Percentiles rank a stretch among this genome's conserved stretches.
Conservation (phyloP, 495 filamentous ascomycete species). For the Aspergillus campestris region DNA sequence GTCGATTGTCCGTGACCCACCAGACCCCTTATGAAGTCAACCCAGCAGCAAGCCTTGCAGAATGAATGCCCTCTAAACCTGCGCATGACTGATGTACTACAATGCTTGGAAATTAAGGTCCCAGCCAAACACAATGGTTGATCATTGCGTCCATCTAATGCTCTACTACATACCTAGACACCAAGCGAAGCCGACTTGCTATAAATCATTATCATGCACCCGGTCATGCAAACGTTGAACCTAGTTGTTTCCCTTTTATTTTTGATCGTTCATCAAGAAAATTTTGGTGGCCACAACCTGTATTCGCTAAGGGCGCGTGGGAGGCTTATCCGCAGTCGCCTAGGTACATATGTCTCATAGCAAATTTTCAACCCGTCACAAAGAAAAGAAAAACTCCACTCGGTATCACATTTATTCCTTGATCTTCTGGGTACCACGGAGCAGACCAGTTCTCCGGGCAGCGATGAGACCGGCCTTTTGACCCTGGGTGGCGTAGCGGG, state of each 20-base stretch:
- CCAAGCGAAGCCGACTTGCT: too few relatives aligned
- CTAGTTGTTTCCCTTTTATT: slow-evolving; percentile 14
- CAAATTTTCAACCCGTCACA: slow-evolving; percentile 45
- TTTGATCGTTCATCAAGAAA: slow-evolving; percentile 28
- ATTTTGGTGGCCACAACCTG: slow-evolving; percentile 39
- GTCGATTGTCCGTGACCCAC: too few relatives aligned
- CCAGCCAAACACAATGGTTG: too few relatives aligned
- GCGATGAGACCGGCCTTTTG: slow-evolving; percentile 99
- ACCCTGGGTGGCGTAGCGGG: slow-evolving; percentile 91
- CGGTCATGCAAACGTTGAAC: too few relatives aligned
- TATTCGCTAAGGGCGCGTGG: slow-evolving; percentile 40
- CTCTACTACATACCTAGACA: too few relatives aligned
- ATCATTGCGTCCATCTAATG: too few relatives aligned
- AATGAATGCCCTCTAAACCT: too few relatives aligned
- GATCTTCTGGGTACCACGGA: slow-evolving; percentile 98
- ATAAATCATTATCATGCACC: too few relatives aligned
- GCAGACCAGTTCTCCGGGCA: slow-evolving; percentile 95
- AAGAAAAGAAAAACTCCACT: slow-evolving; percentile 35
- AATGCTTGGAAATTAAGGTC: too few relatives aligned
- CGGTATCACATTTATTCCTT: slow-evolving; percentile 60
- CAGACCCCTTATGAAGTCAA: too few relatives aligned
- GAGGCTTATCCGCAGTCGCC: slow-evolving; percentile 39
- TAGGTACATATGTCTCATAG: slow-evolving; percentile 46
- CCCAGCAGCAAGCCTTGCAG: too few relatives aligned
- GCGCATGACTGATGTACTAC: too few relatives aligned